A percentile compares a stretch with the other conserved stretches of the same genome.
Evolutionary conservation across 306 rosid genomes (phyloP).

Genomic region (Hippophae gyantsensis): DNA sequence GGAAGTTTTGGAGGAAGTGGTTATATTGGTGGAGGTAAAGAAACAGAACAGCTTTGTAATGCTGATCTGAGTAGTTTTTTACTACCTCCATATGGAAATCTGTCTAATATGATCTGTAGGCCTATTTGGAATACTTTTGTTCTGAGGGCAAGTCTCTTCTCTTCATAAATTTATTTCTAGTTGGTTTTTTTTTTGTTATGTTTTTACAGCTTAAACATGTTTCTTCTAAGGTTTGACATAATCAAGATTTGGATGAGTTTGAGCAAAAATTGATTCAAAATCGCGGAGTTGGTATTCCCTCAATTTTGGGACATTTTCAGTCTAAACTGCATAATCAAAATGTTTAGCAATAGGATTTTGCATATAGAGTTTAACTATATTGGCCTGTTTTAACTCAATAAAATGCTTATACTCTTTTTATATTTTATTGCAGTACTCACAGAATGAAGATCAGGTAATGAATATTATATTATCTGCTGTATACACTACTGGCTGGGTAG

Average conservation of each 20-base stretch:
- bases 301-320: no score
- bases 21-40: slow-evolving; percentile 9
- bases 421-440: slow-evolving; percentile 52
- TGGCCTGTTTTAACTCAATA: background rate
- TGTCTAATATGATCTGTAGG: slow-evolving; percentile 52
- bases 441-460: slow-evolving; percentile 46
- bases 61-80: slow-evolving; percentile 61
- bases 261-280: background rate
- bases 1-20: background rate
- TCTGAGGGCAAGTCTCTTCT: slow-evolving; percentile 53
- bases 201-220: background rate
- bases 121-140: slow-evolving; percentile 86
- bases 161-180: background rate
- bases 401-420: background rate
- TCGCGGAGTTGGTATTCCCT: background rate
- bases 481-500: slow-evolving; percentile 95
- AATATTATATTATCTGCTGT: slow-evolving; percentile 74
- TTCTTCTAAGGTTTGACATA: background rate
- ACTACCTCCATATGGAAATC: slow-evolving; percentile 75
- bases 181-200: background rate
- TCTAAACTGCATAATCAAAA: no score
- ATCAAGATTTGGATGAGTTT: background rate
- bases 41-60: slow-evolving; percentile 29
- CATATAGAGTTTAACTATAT: no score
- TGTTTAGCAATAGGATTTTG: no score